Conservation (phyloP, 768 basidiomycete genomes). For the Xerocomus brunneocitrinus region DNA sequence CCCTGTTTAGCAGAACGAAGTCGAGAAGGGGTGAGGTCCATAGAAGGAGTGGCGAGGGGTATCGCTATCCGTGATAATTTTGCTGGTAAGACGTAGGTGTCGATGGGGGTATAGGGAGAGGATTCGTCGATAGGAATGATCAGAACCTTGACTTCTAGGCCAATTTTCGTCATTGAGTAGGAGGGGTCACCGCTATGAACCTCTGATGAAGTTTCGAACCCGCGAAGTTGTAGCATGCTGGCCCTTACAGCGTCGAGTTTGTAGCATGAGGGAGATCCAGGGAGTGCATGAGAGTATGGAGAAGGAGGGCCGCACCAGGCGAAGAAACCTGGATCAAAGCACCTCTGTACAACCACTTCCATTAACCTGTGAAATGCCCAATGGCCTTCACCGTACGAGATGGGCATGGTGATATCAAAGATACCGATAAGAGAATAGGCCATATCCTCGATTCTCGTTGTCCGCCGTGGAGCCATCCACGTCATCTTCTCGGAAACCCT, state of each 20-base stretch:
- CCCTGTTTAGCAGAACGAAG: not conserved
- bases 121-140: conserved; percentile 2
- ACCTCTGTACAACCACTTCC: not conserved
- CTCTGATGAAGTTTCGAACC: not conserved
- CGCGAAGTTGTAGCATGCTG: not conserved
- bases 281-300: not conserved
- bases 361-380: conserved; percentile 1
- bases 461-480: conserved; percentile 1
- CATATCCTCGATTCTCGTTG: not conserved
- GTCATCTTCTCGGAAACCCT: conserved; percentile 5
- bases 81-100: not conserved
- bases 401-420: conserved; percentile 3
- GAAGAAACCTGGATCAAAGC: not conserved
- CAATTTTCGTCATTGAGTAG: not conserved
- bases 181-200: not conserved
- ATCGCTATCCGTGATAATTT: not conserved
- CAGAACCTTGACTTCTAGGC: not conserved
- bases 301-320: conserved; percentile 1
- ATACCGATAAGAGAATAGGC: conserved; percentile 5
- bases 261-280: not conserved
- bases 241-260: not conserved
- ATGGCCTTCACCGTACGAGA: conserved; percentile 1
- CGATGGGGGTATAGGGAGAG: not conserved
- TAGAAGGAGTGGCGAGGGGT: not conserved
- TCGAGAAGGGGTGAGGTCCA: not conserved